phyloP scores from a whole-genome alignment of 2,329 filamentous ascomycete genomes.

The Annulohypoxylon truncatum region DNA sequence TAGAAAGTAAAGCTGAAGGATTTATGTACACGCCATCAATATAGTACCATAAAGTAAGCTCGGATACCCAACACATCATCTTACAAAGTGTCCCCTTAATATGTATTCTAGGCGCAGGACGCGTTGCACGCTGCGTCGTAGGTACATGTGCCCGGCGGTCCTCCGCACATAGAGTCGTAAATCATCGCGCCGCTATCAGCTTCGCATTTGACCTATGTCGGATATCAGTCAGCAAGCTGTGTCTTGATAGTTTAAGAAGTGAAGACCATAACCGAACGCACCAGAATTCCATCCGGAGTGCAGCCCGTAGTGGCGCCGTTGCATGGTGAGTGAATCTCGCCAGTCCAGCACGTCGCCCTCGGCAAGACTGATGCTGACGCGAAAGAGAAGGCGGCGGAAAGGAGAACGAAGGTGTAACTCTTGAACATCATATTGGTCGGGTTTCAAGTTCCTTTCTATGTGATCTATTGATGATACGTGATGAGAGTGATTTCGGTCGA shows the following conservation, averaged over 20 bases:
- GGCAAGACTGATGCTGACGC: constrained; percentile 22
- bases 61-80: neutral
- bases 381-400: constrained; percentile 23
- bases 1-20: neutral
- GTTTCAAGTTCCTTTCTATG: neutral
- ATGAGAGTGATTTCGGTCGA: neutral
- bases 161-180: constrained; percentile 24
- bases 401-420: constrained; percentile 10
- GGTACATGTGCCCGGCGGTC: constrained; percentile 7
- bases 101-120: constrained; percentile 17
- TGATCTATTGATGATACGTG: neutral
- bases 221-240: constrained; percentile 1
- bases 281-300: constrained; percentile 32
- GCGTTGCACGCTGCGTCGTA: constrained; percentile 37
- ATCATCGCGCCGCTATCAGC: constrained; percentile 27
- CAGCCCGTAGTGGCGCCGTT: constrained; percentile 28
- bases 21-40: neutral
- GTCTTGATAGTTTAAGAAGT: neutral
- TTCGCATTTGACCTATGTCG: constrained; percentile 31
- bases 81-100: neutral
- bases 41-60: neutral
- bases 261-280: constrained; percentile 7
- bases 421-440: constrained; percentile 28
- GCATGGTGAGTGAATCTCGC: constrained; percentile 33
- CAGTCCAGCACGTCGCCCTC: constrained; percentile 28